Conservation (phyloP, 495 filamentous ascomycete genomes). For the Neurospora sp. region DNA sequence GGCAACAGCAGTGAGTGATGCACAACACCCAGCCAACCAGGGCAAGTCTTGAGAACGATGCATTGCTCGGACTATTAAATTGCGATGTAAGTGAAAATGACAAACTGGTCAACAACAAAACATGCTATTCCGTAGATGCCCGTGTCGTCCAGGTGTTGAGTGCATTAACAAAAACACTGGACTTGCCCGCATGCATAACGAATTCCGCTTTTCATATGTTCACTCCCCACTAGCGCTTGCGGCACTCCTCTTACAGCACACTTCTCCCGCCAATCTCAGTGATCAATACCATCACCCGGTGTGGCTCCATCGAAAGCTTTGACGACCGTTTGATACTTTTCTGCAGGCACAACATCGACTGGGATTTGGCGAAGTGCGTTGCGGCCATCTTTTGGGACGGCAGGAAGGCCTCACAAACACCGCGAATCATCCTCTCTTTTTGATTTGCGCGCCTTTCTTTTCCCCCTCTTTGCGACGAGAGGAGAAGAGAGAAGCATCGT, state of each 20-base stretch:
- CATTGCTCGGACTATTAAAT: neutral
- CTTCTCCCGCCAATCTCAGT: neutral
- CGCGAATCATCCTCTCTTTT: neutral
- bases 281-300: neutral
- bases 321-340: slow-evolving; percentile 1
- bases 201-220: neutral
- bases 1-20: neutral
- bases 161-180: neutral
- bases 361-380: neutral
- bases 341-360: neutral
- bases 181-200: neutral
- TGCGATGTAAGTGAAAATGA: too few relatives aligned
- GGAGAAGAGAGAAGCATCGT: neutral
- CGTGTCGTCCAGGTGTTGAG: neutral
- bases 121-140: neutral
- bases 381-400: neutral
- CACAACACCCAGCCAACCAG: neutral
- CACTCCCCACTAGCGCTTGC: rapidly evolving
- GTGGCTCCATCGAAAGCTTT: slow-evolving; percentile 7
- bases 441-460: neutral
- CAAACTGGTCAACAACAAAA: neutral
- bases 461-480: neutral
- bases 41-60: neutral
- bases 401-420: neutral
- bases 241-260: neutral